A percentile compares a stretch with the other conserved stretches of the same genome.
Evolutionary conservation across 306 rosid species (phyloP).

Genomic region (Trifolium fragiferum): DNA sequence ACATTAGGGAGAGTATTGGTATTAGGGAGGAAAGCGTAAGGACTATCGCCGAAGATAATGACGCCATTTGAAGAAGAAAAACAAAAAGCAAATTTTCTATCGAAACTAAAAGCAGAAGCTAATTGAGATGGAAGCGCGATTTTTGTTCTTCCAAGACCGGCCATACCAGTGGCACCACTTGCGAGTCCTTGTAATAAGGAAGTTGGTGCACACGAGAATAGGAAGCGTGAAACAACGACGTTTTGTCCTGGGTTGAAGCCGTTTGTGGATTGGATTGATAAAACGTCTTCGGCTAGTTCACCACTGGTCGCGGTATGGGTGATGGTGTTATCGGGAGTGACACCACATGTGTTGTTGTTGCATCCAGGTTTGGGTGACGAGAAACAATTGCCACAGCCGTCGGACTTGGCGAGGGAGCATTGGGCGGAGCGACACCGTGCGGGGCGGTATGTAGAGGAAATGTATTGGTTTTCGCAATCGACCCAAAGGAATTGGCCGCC

Average conservation of each 20-base stretch:
- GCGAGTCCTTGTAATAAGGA: constrained; percentile 55
- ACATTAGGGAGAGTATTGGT: not conserved
- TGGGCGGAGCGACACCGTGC: constrained; percentile 60
- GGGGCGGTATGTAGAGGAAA: constrained; percentile 63
- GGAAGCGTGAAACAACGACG: constrained; percentile 48
- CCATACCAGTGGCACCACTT: constrained; percentile 59
- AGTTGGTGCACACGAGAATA: constrained; percentile 61
- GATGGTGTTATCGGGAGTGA: constrained; percentile 52
- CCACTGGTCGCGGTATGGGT: constrained; percentile 55
- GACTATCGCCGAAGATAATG: constrained; percentile 60
- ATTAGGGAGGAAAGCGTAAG: constrained; percentile 45
- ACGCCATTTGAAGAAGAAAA: constrained; percentile 51
- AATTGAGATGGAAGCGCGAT: constrained; percentile 59
- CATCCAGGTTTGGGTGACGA: constrained; percentile 63
- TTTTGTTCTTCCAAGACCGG: constrained; percentile 60
- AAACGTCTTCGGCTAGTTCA: constrained; percentile 53
- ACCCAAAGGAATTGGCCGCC: constrained; percentile 68
- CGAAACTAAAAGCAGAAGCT: constrained; percentile 65
- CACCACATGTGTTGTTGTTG: constrained; percentile 67
- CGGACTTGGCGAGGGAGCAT: constrained; percentile 56
- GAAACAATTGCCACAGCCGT: constrained; percentile 57
- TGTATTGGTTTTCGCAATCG: constrained; percentile 49
- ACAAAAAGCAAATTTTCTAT: constrained; percentile 61
- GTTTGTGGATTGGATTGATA: constrained; percentile 57
- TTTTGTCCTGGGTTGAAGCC: constrained; percentile 53